Base-by-base conservation (phyloP, 108 stramenopile species). In the Pseudonitzschia multistriata region DNA sequence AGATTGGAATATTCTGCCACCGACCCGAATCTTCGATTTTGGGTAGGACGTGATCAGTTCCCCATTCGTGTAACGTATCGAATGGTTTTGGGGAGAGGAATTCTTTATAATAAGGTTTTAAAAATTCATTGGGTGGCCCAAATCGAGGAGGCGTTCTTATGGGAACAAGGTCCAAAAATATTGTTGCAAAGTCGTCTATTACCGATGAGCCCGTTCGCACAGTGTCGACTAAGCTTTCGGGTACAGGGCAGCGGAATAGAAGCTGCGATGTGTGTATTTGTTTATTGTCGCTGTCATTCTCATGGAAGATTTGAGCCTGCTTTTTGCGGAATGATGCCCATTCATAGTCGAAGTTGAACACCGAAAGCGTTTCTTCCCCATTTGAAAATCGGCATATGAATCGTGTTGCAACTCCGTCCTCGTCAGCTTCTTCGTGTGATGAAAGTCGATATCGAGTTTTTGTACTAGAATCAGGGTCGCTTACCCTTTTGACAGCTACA, bases 1-100 rank as follows among this genome's bases (percentile, higher is more conserved):
- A 88, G 64, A 88, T 85, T 3, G 87, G 87, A 54, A 95, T 83
- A 59, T 95, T 95, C 66, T 87, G 85, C 94, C 94, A 95, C 52
- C 94, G 83, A 60, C 94, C 94, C 15, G 86, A 87, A 66, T 89
- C 82, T 52, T 88, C 87, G 27, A 92, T 79, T 25, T 48, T 64
- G 1, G 94, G 94, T 22, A 95, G 60, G 34, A 89, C 53, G 64
- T 92, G 91, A 10, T 88, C 62, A 15, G 76, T 67, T 21, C 93
- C 94, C 85, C 85, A 95, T 52, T 83, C 88, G 15, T 40, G 30
- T n/a, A 67, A 55, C 10, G 89, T 62, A 54, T 86, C 64, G 62
- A 92, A 95, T 11, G 65, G 31, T 4, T 70, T 49, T 24, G 77
- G 67, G 17, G 69, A 69, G 40, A 65, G 66, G 40, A 71, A 76